Percentiles rank a stretch among this genome's conserved stretches.
Evolutionary conservation across 2,329 filamentous ascomycete genomes (phyloP).

Genomic region (Didymella keratinophila): DNA sequence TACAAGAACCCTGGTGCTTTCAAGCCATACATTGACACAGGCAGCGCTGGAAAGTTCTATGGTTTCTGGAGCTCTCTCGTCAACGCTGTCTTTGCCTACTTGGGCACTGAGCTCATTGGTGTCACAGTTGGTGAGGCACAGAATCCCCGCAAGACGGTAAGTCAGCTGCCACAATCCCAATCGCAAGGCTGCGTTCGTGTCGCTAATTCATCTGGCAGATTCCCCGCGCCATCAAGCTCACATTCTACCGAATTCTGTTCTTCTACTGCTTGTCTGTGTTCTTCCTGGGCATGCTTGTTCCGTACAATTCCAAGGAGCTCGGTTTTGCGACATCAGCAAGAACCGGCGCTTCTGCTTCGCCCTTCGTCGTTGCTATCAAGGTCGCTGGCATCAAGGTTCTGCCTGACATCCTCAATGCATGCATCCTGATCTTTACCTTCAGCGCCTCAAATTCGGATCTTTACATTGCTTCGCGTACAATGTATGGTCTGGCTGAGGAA

Average conservation of each 20-base stretch:
- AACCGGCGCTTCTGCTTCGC: conserved; percentile 64
- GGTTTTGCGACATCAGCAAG: conserved; percentile 64
- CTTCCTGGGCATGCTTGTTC: conserved; percentile 78
- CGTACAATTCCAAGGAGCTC: conserved; percentile 70
- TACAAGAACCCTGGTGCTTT: conserved; percentile 57
- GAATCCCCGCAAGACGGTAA: conserved; percentile 69
- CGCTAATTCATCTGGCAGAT: conserved; percentile 54
- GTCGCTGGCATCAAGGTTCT: conserved; percentile 69
- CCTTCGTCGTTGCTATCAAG: conserved; percentile 77
- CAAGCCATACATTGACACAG: conserved; percentile 49
- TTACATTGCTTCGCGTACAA: conserved; percentile 75
- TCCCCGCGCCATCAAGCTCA: conserved; percentile 79
- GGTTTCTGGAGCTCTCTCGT: conserved; percentile 73
- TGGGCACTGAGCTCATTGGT: conserved; percentile 75
- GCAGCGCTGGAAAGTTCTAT: conserved; percentile 51
- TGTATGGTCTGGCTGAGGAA: conserved; percentile 76
- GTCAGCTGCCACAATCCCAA: too few relatives aligned
- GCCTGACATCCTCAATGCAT: conserved; percentile 74
- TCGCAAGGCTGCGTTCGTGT: not conserved
- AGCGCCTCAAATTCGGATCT: conserved; percentile 79
- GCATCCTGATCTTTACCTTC: conserved; percentile 78
- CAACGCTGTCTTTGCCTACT: conserved; percentile 79
- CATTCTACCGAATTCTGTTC: conserved; percentile 81
- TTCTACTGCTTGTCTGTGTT: conserved; percentile 81
- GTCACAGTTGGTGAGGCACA: conserved; percentile 81